Conservation (phyloP, 495 filamentous ascomycete species). For the Venustampulla echinocandica region DNA sequence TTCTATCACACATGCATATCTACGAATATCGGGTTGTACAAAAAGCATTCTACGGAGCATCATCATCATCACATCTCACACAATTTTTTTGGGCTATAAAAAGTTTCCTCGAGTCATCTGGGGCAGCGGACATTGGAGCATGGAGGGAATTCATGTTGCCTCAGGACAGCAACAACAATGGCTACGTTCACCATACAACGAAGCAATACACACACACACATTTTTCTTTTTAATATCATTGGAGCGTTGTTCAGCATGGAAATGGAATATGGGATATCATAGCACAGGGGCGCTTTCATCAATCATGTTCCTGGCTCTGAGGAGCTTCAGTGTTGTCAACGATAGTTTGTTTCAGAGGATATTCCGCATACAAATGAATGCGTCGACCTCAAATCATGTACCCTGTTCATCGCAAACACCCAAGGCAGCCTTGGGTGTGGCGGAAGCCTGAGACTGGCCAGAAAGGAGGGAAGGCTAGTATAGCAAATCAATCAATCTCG, state of each 20-base stretch:
- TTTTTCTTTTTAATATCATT: too few species aligned
- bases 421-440: too few species aligned
- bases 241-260: conserved; percentile 1
- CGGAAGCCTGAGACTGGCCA: too few species aligned
- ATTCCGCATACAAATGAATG: too few species aligned
- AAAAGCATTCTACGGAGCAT: conserved; percentile 14
- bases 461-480: too few species aligned
- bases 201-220: too few species aligned
- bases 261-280: background rate
- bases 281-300: conserved; percentile 1
- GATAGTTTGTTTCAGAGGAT: conserved; percentile 3
- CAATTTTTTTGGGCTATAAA: conserved; percentile 2
- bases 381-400: too few species aligned
- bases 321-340: conserved; percentile 3
- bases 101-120: conserved; percentile 9
- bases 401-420: too few species aligned
- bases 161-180: too few species aligned
- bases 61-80: conserved; percentile 15
- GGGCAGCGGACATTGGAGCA: conserved; percentile 6
- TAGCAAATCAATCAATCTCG: too few species aligned
- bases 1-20: conserved; percentile 3
- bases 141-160: background rate
- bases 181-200: too few species aligned
- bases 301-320: background rate
- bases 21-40: conserved; percentile 2